Base-by-base conservation (phyloP, 1,284 basidiomycete genomes). In the Papiliotrema flavescens region DNA sequence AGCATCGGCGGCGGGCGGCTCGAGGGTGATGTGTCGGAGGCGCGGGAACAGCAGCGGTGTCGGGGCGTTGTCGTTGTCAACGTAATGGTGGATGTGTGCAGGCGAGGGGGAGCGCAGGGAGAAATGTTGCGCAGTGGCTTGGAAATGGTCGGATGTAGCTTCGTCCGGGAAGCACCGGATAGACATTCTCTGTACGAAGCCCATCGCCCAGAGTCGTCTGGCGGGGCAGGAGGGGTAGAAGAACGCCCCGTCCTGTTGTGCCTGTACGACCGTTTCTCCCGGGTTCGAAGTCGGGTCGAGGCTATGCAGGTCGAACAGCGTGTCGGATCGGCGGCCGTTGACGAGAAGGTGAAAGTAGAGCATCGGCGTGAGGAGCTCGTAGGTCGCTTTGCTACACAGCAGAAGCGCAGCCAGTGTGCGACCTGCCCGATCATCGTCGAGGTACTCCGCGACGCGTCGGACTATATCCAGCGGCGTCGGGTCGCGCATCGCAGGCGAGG, bases 1-100 rank as follows among this genome's bases (percentile, higher is more conserved):
- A 4, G 53, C 49, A 44, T 70, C 64, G 11, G 61, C 49, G 0
- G 66, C 67, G 1, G 49, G 34, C 3, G 69, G 61, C 0, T 51
- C 41, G 1, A 71, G 15, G 1, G 44, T 47, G 6, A 71, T 57
- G 1, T 63, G 49, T 1, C 24, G 14, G 1, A 69, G 43, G 13
- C 51, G 22, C 0, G 67, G 64, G 15, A 70, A 56, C 22, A 62
- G 28, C 28, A 32, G 28, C 28, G 5, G 28, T 5, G 28, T 32
- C 11, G 28, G 28, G 28, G 28, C 49, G 13, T 34, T 23, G 24
- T 51, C 19, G 6, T 22, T n/a, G n/a, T n/a, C n/a, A n/a, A n/a
- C n/a, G n/a, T n/a, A n/a, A n/a, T n/a, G n/a, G n/a, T n/a, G n/a
- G 42, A 5, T 22, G 42, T 26, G 19, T 5, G 9, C 19, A 5